phyloP scores from a whole-genome alignment of 2,329 filamentous ascomycete species.

The Curvularia verruculosa region DNA sequence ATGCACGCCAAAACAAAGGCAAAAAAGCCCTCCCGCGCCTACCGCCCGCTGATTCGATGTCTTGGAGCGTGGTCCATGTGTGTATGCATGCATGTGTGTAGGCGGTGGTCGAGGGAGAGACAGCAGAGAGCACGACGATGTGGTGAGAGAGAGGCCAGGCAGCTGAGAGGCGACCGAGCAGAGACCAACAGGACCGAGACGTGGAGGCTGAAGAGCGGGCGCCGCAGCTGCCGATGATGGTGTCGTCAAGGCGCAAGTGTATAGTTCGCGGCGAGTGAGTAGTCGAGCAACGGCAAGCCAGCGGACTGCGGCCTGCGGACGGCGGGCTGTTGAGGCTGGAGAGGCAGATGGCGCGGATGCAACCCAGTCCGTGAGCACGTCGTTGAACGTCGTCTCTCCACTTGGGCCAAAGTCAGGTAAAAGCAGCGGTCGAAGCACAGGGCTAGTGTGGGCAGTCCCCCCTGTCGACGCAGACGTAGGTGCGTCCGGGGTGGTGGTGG shows the following conservation, averaged over 20 bases:
- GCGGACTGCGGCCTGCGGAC: too few relatives aligned
- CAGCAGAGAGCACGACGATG: too few relatives aligned
- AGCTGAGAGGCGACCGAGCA: too few relatives aligned
- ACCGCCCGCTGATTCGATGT: slow-evolving; percentile 34
- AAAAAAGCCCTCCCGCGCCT: slow-evolving; percentile 35
- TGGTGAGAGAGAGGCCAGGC: too few relatives aligned
- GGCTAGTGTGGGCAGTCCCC: slow-evolving; percentile 28
- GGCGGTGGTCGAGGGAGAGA: slow-evolving; percentile 23
- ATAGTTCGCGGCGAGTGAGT: too few relatives aligned
- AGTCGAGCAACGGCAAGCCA: slow-evolving; percentile 5
- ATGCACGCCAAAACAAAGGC: slow-evolving; percentile 37
- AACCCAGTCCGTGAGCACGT: slow-evolving; percentile 22
- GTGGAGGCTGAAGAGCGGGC: too few relatives aligned
- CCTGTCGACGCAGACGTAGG: slow-evolving; percentile 31
- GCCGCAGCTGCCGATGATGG: slow-evolving; percentile 25
- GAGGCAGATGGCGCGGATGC: slow-evolving; percentile 22
- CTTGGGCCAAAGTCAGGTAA: slow-evolving; percentile 12
- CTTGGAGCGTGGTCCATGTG: too few relatives aligned
- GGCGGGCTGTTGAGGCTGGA: slow-evolving; percentile 11
- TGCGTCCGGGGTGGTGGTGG: slow-evolving; percentile 37
- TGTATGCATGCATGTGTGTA: too few relatives aligned
- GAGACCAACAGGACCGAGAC: too few relatives aligned
- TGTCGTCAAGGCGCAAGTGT: not conserved
- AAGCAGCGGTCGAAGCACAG: slow-evolving; percentile 37
- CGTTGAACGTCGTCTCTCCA: slow-evolving; percentile 18